Percentiles rank a stretch among this genome's conserved stretches.
phyloP scores from a whole-genome alignment of 108 stramenopile species.

The Craspedostauros australis region DNA sequence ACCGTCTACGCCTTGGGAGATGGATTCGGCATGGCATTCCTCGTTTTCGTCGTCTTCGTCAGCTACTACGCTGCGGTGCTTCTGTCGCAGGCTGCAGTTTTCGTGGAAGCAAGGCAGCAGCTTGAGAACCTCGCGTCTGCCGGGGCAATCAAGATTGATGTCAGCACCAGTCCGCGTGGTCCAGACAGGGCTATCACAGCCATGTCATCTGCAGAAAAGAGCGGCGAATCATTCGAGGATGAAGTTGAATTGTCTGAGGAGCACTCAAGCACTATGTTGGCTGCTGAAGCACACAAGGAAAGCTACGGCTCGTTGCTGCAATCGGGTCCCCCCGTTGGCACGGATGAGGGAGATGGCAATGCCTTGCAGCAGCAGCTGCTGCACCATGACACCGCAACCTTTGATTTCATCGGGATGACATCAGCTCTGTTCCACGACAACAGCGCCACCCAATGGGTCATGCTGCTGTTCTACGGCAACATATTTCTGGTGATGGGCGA shows the following conservation, averaged over 20 bases:
- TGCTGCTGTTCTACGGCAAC: constrained; percentile 52
- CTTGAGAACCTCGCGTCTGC: too few relatives aligned
- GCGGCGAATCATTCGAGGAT: neutral
- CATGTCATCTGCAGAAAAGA: neutral
- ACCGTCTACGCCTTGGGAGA: constrained; percentile 38
- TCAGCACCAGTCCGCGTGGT: neutral
- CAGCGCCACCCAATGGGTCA: constrained; percentile 26
- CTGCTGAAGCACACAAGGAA: too few relatives aligned
- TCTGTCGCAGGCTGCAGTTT: constrained; percentile 30
- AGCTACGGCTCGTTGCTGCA: neutral
- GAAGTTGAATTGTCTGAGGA: neutral
- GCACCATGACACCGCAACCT: constrained; percentile 46
- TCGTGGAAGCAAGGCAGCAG: constrained; percentile 33
- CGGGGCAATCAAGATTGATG: too few relatives aligned
- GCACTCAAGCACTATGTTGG: too few relatives aligned
- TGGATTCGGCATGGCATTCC: constrained; percentile 39
- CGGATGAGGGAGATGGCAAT: neutral
- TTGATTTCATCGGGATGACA: constrained; percentile 69
- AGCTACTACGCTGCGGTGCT: constrained; percentile 60
- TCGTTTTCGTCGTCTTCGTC: constrained; percentile 51
- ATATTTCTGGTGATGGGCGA: constrained; percentile 66
- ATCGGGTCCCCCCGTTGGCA: neutral
- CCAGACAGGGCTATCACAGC: neutral
- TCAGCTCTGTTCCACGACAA: constrained; percentile 37
- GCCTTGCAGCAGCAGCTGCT: constrained; percentile 3